These are phyloP conservation scores for Hansenula lynferdii DNA, from an alignment of 1,139 yeast species.

Conservation along the genomic window DNA sequence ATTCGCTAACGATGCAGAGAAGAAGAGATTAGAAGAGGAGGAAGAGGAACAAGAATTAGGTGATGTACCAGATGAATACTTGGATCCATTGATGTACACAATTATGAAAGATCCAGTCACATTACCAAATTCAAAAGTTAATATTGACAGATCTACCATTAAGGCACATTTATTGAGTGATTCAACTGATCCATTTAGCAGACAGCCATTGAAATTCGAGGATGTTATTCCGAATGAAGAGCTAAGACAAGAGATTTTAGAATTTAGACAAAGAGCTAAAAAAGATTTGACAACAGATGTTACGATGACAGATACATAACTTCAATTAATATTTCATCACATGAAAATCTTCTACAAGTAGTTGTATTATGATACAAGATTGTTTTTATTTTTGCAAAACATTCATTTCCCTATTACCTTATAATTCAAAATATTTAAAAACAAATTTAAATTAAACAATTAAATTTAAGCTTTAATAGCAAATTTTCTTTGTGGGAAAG, in stretches of 20 bases:
- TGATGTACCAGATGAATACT: constrained; percentile 92
- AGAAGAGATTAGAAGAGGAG: constrained; percentile 56
- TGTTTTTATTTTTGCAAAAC: constrained; percentile 3
- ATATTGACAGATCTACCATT: constrained; percentile 86
- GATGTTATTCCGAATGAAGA: constrained; percentile 79
- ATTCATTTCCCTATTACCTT: constrained; percentile 9
- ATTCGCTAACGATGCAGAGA: constrained; percentile 64
- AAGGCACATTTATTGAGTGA: constrained; percentile 92
- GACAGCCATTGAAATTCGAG: constrained; percentile 84
- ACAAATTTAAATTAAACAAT: constrained; percentile 5
- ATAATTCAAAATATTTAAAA: constrained; percentile 11
- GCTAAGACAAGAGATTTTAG: constrained; percentile 54
- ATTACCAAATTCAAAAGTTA: constrained; percentile 78
- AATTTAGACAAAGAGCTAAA: constrained; percentile 27
- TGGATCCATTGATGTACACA: constrained; percentile 95
- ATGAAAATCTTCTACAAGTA: too few species aligned
- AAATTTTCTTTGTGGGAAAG: constrained; percentile 98
- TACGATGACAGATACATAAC: too few species aligned
- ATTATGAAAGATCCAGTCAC: constrained; percentile 95
- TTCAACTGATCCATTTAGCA: constrained; percentile 94
- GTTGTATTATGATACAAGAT: too few species aligned
- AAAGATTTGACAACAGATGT: too few species aligned
- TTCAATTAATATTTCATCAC: too few species aligned
- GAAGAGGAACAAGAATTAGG: constrained; percentile 86
- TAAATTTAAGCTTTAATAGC: constrained; percentile 92